Evolutionary conservation across 805 yeast genomes (phyloP), one percentile per base, ranked within the genome.

Genomic region (Saccharomycopsis sp.): DNA sequence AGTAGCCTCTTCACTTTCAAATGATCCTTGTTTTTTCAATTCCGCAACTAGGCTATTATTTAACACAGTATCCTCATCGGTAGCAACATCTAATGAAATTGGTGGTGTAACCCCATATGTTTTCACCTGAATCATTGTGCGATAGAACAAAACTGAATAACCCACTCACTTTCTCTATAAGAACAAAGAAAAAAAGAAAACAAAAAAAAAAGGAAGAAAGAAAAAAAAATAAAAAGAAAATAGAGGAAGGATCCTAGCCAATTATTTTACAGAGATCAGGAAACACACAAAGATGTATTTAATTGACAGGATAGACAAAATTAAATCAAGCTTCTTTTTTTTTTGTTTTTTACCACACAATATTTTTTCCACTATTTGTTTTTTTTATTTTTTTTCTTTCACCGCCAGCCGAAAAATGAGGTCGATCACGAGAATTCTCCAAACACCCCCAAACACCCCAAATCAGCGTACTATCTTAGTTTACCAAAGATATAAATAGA

Each of bases 1-100:
- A 0, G 97, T 85, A 43, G 85, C 97, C 11, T 68, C 74, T 58
- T 87, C 96, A 40, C 81, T 70, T 62, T 93, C 98, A 60, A 93
- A 93, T 1, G 96, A 87, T 2, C 89, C 90, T 55, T 85, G 85
- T 21, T 66, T 70, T 59, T 88, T 84, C 40, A 93, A 68, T 60
- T 88, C 97, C 42, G 72, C 75, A 38, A 93, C 79, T 60, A 93
- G 66, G 38, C 68, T 63, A 57, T 85, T 95, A 59, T 93, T 93
- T 45, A 88, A 62, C 22, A 66, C 67, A 43, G 79, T 79, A 59
- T 93, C 98, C 23, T 76, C 77, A 1, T 86, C 77, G 0, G 95
- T 83, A 0, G 98, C 89, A 7, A 85, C 85, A 0, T 80, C 86
- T n/a, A 72, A 62, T 0, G 97, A 86, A 31, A 90, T 84, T 1